These are phyloP conservation scores for Fusarium setosum DNA, from an alignment of 2,329 filamentous ascomycete genomes.

Conservation along the genomic window DNA sequence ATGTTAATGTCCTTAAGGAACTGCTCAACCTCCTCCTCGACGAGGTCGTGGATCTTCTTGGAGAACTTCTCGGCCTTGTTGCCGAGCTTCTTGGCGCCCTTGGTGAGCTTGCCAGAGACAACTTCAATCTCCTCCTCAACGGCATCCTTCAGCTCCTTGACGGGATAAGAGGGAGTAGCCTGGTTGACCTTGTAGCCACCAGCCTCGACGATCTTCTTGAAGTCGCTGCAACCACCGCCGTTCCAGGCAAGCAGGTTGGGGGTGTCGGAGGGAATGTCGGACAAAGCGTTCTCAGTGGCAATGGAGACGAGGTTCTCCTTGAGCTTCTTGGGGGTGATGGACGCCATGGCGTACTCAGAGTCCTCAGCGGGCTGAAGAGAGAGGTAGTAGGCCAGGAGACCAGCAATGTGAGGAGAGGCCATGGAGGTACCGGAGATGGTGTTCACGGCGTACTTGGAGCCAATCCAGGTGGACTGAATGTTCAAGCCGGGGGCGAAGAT, in stretches of 20 bases:
- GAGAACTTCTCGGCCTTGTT: slow-evolving; percentile 71
- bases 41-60: slow-evolving; percentile 71
- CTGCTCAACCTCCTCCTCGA: slow-evolving; percentile 70
- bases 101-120: slow-evolving; percentile 65
- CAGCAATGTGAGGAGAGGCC: slow-evolving; percentile 96
- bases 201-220: slow-evolving; percentile 80
- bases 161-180: slow-evolving; percentile 51
- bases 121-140: slow-evolving; percentile 71
- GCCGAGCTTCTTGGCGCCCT: slow-evolving; percentile 63
- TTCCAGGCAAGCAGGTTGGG: slow-evolving; percentile 99
- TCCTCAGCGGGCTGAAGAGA: slow-evolving; percentile 92
- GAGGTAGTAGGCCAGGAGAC: slow-evolving; percentile 97
- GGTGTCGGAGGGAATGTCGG: slow-evolving; percentile 86
- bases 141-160: slow-evolving; percentile 71
- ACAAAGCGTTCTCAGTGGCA: slow-evolving; percentile 81
- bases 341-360: slow-evolving; percentile 90
- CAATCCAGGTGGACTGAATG: slow-evolving; percentile 98
- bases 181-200: slow-evolving; percentile 75
- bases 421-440: slow-evolving; percentile 99
- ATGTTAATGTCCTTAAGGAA: slow-evolving; percentile 65
- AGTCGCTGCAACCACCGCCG: slow-evolving; percentile 95
- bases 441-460: slow-evolving; percentile 95
- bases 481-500: slow-evolving; percentile 98
- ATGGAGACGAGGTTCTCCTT: slow-evolving; percentile 90
- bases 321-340: slow-evolving; percentile 92